A percentile compares a stretch with the other conserved stretches of the same genome.
Conservation (phyloP, 805 yeast genomes). For the Ogataea sp. region DNA sequence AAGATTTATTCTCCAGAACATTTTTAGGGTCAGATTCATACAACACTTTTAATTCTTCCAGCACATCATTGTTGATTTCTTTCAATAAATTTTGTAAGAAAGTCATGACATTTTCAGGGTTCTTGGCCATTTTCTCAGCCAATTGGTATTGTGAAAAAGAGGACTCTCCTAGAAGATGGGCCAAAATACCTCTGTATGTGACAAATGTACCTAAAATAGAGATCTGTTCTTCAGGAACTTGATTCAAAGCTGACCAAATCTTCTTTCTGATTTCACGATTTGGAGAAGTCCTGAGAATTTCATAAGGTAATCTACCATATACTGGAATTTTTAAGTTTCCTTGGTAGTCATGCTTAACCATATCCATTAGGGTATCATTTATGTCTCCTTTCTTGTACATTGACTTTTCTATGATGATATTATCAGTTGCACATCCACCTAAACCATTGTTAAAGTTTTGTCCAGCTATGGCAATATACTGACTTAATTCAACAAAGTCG, state of each 20-base stretch:
- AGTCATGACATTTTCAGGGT: conserved; percentile 64
- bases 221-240: conserved; percentile 57
- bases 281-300: conserved; percentile 51
- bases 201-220: conserved; percentile 49
- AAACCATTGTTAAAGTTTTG: conserved; percentile 61
- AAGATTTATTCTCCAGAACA: conserved; percentile 5
- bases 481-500: conserved; percentile 71
- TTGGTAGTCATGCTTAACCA: conserved; percentile 22
- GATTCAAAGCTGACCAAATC: conserved; percentile 71
- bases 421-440: conserved; percentile 18
- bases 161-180: conserved; percentile 61
- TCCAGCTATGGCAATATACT: conserved; percentile 72
- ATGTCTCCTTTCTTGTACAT: conserved; percentile 23
- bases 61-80: conserved; percentile 45
- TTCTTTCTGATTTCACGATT: conserved; percentile 49
- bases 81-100: conserved; percentile 56
- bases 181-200: conserved; percentile 58
- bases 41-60: conserved; percentile 46
- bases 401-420: conserved; percentile 19
- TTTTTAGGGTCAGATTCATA: conserved; percentile 24
- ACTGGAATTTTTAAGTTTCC: conserved; percentile 45
- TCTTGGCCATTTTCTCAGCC: conserved; percentile 83
- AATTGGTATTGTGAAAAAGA: conserved; percentile 77
- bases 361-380: conserved; percentile 9
- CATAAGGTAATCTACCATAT: conserved; percentile 56